Evolutionary conservation across 176 grass and related monocot species (phyloP).

Genomic region (Cymbopogon citratus): DNA sequence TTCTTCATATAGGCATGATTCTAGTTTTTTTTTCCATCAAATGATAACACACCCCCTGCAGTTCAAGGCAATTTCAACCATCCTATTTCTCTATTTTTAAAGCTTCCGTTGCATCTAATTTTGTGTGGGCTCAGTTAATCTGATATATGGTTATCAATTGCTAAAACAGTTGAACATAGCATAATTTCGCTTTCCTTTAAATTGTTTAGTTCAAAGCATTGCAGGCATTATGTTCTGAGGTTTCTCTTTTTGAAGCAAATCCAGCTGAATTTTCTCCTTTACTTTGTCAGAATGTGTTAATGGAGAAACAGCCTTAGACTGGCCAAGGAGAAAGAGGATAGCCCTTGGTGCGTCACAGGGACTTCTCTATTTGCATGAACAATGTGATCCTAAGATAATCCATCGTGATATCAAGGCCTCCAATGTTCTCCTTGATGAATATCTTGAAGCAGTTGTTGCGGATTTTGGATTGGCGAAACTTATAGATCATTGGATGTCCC

Average conservation of each 20-base stretch:
- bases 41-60: neutral
- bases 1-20: neutral
- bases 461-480: constrained; percentile 87
- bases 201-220: neutral
- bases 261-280: constrained; percentile 2
- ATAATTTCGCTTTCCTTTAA: neutral
- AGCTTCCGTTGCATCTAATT: neutral
- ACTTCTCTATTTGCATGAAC: constrained; percentile 70
- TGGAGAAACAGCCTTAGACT: constrained; percentile 62
- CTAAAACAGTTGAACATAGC: neutral
- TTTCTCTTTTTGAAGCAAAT: neutral
- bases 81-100: neutral
- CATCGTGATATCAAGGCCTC: constrained; percentile 90
- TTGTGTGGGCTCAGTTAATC: neutral
- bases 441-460: constrained; percentile 72
- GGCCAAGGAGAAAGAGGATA: constrained; percentile 72
- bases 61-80: neutral
- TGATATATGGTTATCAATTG: neutral
- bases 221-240: neutral
- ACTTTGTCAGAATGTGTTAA: constrained; percentile 44
- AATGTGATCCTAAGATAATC: constrained; percentile 82
- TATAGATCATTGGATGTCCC: constrained; percentile 64
- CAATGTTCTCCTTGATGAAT: constrained; percentile 75
- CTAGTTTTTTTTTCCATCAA: neutral
- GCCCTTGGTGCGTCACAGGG: constrained; percentile 65